Base-by-base conservation (phyloP, 2,329 filamentous ascomycete genomes). In the Clarireedia monteithiana region DNA sequence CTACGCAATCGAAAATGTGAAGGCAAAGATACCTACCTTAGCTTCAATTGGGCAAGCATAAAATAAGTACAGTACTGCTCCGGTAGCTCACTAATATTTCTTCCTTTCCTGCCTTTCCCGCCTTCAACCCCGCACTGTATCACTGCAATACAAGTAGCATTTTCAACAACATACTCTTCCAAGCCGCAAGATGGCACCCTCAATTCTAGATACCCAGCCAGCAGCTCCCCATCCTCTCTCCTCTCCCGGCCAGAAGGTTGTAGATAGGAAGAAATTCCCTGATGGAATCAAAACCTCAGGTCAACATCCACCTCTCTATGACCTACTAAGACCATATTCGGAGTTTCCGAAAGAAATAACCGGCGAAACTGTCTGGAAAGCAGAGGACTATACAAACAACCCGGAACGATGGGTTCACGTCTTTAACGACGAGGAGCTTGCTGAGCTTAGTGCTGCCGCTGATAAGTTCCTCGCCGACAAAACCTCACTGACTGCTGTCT, bases 361-460 rank as follows among this genome's bases (percentile, higher is more conserved):
- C 0, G 88, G 88, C 10, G 80, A 81, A 0, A 91, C 87, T 0
- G 82, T 88, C 30, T 94, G 89, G 89, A 76, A 79, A 53, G 77
- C 65, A n/a, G 65, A 68, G 38, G 66, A 68, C 46, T 69, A 68
- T 58, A 59, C 50, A 5, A 61, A 67, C 45, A 68, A 66, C 47
- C 66, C 64, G 2, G 66, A 69, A 55, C 53, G 78, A 69, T 92
- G 88, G 88, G 84, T 84, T 5, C 87, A 91, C 71, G 73, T 73
- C 6, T 88, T 91, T 67, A 84, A 79, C 0, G 70, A 76, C 0
- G 77, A 81, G 2, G 88, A 92, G 69, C 73, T 90, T 20, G 71
- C 74, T 9, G 88, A 91, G 66, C 74, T 94, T 50, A 81, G 81
- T 64, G 68, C 73, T 20, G 79, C 86, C 0, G 81, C 88, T 0